Evolutionary conservation across 306 rosid genomes (phyloP).

Genomic region (Ochetophila trinervis): DNA sequence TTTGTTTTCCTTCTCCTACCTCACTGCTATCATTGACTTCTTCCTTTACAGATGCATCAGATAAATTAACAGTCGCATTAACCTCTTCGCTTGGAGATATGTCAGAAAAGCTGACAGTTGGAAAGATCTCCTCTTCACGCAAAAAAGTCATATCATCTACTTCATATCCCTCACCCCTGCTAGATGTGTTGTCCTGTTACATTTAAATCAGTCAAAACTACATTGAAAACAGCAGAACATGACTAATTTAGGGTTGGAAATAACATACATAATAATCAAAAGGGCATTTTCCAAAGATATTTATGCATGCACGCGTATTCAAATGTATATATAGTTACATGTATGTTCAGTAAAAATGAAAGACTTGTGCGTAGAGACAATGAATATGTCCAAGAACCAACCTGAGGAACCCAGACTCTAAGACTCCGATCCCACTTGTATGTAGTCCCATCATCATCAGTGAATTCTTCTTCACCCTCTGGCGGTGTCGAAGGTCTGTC

Average conservation of each 20-base stretch:
- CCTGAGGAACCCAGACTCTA: slow-evolving; percentile 95
- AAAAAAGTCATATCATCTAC: slow-evolving; percentile 83
- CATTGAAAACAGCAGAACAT: neutral
- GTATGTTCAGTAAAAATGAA: neutral
- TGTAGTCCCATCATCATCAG: slow-evolving; percentile 87
- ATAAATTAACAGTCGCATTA: slow-evolving; percentile 31
- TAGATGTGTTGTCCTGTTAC: slow-evolving; percentile 47
- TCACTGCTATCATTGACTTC: slow-evolving; percentile 28
- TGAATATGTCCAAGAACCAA: slow-evolving; percentile 30
- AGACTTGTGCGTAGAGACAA: neutral
- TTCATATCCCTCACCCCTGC: slow-evolving; percentile 41
- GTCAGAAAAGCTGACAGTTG: slow-evolving; percentile 39
- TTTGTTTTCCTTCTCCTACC: slow-evolving; percentile 34
- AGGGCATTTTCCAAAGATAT: neutral
- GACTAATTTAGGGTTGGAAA: neutral
- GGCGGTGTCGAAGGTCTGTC: slow-evolving; percentile 91
- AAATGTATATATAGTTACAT: too few relatives aligned
- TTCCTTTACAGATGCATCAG: slow-evolving; percentile 36
- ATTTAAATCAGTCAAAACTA: slow-evolving; percentile 24
- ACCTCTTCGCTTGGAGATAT: slow-evolving; percentile 42
- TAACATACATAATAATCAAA: neutral
- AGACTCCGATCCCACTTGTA: slow-evolving; percentile 80
- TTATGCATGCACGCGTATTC: too few relatives aligned
- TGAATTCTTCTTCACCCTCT: slow-evolving; percentile 93
- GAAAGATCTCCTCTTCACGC: slow-evolving; percentile 81